Base-by-base conservation (phyloP, 1,284 basidiomycete genomes). In the Fomitopsis schrenkii region DNA sequence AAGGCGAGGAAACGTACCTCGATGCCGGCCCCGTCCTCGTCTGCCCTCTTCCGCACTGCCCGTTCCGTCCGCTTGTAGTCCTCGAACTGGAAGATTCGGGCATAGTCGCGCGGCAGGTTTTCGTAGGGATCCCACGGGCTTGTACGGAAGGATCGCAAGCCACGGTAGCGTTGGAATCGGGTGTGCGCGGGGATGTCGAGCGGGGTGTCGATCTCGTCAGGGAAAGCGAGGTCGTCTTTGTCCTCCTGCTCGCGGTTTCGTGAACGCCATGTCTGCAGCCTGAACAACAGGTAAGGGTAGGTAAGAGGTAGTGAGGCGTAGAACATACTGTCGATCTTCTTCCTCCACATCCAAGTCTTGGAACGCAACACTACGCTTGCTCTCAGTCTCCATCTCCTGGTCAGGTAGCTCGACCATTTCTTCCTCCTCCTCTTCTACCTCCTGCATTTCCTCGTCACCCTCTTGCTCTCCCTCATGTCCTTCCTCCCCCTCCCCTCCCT, bases 121-220 rank as follows among this genome's bases (percentile, higher is more conserved):
- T 99, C 97, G 69, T 94, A 98, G 7, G 97, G 89, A 74, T 99
- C 97, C 97, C 97, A 99, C 22, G 93, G 92, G 69, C 91, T 95
- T 1, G 97, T 98, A 42, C 97, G 84, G 82, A 99, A 93, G 14
- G 92, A 95, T 59, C 90, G 88, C 74, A 99, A 75, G 0, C 97
- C 97, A 60, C 97, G 87, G 75, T 90, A 99, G 40, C 97, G 85
- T 67, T 95, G 93, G 77, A 99, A 98, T 5, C 97, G 85, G n/a
- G 84, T 83, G 12, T 86, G 80, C 0, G 96, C 97, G 0, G 93
- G 76, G n/a, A 92, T 79, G 64, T 97, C 90, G 63, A 90, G 83
- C 0, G 97, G 97, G 0, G 97, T 99, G 69, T 99, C 97, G n/a
- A 98, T 84, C 74, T 99, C 97, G 71, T 99, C 97, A 0, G 97